phyloP scores from a whole-genome alignment of 208 protist species.

The Porcisia hertigi region DNA sequence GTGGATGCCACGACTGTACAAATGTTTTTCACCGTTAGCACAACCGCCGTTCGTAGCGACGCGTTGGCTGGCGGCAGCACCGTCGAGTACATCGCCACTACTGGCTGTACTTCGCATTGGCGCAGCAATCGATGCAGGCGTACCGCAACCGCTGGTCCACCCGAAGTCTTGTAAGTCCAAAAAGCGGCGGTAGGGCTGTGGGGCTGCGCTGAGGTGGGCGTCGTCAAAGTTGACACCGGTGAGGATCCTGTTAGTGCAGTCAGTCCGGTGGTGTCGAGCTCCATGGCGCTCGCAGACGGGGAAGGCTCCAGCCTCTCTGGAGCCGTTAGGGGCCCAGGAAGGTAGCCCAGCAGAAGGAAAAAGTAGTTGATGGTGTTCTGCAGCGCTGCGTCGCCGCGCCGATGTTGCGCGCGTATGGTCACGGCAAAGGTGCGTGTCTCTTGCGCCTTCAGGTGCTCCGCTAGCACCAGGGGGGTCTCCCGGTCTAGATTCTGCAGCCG shows the following conservation, averaged over 20 bases:
- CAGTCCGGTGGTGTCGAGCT: background rate
- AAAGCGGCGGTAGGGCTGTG: background rate
- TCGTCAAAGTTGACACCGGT: background rate
- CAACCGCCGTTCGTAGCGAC: conserved; percentile 39
- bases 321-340: conserved; percentile 19
- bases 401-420: conserved; percentile 63
- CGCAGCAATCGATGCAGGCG: conserved; percentile 79
- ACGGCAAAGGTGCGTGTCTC: conserved; percentile 44
- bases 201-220: background rate
- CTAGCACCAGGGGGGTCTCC: conserved; percentile 48
- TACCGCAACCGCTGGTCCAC: conserved; percentile 17
- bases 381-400: conserved; percentile 39
- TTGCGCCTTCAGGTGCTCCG: conserved; percentile 45
- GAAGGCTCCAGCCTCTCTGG: background rate
- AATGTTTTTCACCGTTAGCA: conserved; percentile 68
- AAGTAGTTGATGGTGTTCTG: conserved; percentile 54
- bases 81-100: conserved; percentile 61
- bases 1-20: background rate
- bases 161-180: background rate
- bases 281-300: background rate
- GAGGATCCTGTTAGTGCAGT: background rate
- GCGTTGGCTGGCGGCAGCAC: conserved; percentile 64
- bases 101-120: conserved; percentile 61
- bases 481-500: conserved; percentile 45
- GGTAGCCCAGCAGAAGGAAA: conserved; percentile 66